Base-by-base conservation (phyloP, 768 basidiomycete species). In the Kondoa subrosea region DNA sequence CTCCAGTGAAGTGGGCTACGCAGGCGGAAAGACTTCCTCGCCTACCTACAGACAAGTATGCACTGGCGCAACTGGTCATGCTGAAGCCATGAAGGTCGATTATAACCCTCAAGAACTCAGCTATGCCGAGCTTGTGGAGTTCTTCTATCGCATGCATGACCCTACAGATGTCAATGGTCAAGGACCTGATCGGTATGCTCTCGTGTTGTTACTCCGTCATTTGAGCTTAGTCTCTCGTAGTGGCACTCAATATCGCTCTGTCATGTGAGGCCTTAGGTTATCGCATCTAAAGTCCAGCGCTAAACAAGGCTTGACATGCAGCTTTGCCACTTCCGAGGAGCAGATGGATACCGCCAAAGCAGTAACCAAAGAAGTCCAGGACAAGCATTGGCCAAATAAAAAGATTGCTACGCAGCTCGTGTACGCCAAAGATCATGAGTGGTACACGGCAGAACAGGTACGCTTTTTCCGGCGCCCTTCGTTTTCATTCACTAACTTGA, bases 31-130 rank as follows among this genome's bases (percentile, higher is more conserved):
- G 30, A 56, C 65, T 60, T 66, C 69, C 58, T 58, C 65, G 17
- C 89, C 89, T 0, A 80, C 78, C 64, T 96, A 96, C 76, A 77
- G 78, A 34, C 78, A 50, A 21, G 40, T 50, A 29, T 92, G 92
- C 76, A 76, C 80, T 1, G 92, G 91, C 0, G 73, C 78, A 27
- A 96, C 93, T 1, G 83, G 85, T 60, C 91, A 95, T 76, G 93
- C 93, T 0, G 93, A 96, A 77, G 85, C 90, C 3, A 77, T 91
- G 69, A 83, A 82, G 76, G 85, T 97, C 68, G 86, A 88, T 75
- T 96, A 90, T 72, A 72, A 71, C 29, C 59, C 67, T 4, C 31
- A 29, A 25, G 40, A 67, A 60, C 84, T 96, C 30, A 80, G 81
- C 16, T 97, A 93, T 73, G 88, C 80, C 4, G 85, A 93, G 75